These are phyloP conservation scores for Sporothrix protearum DNA, from an alignment of 2,329 filamentous ascomycete species.

Conservation along the genomic window DNA sequence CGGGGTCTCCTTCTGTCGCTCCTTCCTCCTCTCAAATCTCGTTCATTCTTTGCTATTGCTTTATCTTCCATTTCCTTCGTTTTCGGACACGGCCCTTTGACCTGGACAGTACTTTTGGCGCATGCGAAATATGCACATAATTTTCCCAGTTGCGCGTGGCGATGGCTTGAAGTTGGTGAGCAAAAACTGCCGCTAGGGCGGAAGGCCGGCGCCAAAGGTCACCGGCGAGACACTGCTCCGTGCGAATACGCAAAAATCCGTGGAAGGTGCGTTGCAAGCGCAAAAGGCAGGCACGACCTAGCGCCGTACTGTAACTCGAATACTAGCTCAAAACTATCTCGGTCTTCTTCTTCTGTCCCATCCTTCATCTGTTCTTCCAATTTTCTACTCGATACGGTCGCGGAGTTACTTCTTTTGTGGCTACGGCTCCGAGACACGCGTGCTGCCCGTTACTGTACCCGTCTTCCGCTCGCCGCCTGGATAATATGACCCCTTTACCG, in stretches of 20 bases:
- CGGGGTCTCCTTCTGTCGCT: background rate
- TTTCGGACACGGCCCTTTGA: conserved; percentile 11
- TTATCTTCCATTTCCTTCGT: background rate
- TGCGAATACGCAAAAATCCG: conserved; percentile 4
- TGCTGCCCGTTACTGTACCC: background rate
- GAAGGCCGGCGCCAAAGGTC: background rate
- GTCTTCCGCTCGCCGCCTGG: background rate
- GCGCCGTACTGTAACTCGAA: background rate
- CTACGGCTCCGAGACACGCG: background rate
- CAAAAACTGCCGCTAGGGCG: background rate
- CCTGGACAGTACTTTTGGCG: background rate
- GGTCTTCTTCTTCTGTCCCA: background rate
- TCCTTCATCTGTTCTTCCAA: background rate
- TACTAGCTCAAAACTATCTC: background rate
- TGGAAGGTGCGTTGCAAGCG: background rate
- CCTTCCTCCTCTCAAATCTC: background rate
- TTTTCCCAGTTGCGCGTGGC: background rate
- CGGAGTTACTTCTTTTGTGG: background rate
- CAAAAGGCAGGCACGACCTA: background rate
- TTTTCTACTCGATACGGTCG: no score
- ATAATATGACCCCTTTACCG: no score
- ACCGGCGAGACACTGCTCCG: conserved; percentile 8
- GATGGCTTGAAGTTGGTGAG: background rate
- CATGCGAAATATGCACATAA: background rate
- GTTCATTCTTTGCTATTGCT: background rate